Evolutionary conservation across 2,329 filamentous ascomycete species (phyloP), one percentile per base, ranked within the genome.

Genomic region (Fusarium neocosmosporiellum): DNA sequence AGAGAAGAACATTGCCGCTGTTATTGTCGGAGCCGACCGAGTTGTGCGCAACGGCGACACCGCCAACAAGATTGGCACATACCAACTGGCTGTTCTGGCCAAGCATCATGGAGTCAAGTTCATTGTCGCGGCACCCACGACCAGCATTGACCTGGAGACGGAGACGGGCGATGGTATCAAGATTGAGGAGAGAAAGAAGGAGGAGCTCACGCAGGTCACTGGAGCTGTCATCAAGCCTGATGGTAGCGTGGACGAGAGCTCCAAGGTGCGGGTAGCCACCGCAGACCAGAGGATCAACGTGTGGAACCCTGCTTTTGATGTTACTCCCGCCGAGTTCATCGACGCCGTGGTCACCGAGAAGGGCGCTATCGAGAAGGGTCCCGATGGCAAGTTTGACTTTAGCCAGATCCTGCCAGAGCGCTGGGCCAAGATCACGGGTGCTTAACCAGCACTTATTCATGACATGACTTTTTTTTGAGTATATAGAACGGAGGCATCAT

Each of bases 31-130:
- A 31, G 96, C 96, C 4, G 96, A 99, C 81, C 91, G 96, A 65
- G 96, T 99, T 16, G 96, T 96, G 34, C 93, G 95, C 59, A 99
- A 99, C 78, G 96, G 96, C 33, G 96, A 99, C 83, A 98, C 96
- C 0, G 96, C 96, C 64, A 99, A 99, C 86, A 99, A 99, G 86
- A 97, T 99, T 70, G 96, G 96, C 59, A 99, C 96, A 1, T 98
- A 99, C 81, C 89, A 92, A 63, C 88, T 99, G 5, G 95, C 96
- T 5, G 95, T 98, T n/a, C 88, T 98, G 33, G 96, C 96, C 24
- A 91, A 89, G 73, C 87, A 95, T 78, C 96, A 99, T 78, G 93
- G 94, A 20, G 88, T 98, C 78, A 97, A 96, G 82, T 99, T 99
- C 80, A 88, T 99, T 11, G 95, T 99, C 33, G 96, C 96, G 0